These are phyloP conservation scores for Stachybotrys chartarum DNA, from an alignment of 2,329 filamentous ascomycete genomes.

Conservation along the genomic window DNA sequence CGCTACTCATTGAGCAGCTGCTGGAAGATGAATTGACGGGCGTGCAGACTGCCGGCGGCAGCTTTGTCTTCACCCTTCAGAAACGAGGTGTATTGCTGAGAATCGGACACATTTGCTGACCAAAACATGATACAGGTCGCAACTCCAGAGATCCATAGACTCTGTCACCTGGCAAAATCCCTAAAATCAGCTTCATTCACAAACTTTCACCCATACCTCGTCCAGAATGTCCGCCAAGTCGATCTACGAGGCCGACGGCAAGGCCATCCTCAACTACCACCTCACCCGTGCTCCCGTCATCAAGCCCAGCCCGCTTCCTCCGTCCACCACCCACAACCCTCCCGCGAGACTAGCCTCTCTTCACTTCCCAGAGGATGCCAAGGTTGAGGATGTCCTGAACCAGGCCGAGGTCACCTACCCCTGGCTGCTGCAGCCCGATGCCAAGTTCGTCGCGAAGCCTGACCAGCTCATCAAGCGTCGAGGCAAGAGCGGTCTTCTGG, in stretches of 20 bases:
- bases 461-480: conserved; percentile 99
- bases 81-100: not conserved
- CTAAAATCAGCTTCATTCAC: conserved; percentile 9
- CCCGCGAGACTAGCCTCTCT: conserved; percentile 85
- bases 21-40: not conserved
- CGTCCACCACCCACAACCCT: conserved; percentile 81
- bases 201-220: conserved; percentile 9
- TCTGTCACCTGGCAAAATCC: conserved; percentile 3
- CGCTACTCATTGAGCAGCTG: no score
- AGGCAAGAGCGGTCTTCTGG: conserved; percentile 95
- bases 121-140: not conserved
- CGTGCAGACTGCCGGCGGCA: not conserved
- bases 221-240: conserved; percentile 64
- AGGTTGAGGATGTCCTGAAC: conserved; percentile 78
- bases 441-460: conserved; percentile 97
- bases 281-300: conserved; percentile 95
- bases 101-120: not conserved
- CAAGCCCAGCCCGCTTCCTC: conserved; percentile 91
- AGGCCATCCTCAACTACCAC: conserved; percentile 99
- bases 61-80: not conserved
- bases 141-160: not conserved
- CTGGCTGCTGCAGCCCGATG: conserved; percentile 75
- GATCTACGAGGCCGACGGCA: conserved; percentile 98
- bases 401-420: conserved; percentile 96
- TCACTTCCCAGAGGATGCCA: conserved; percentile 84